These are phyloP conservation scores for Teratosphaeria epicoccoides DNA, from an alignment of 2,329 filamentous ascomycete species.

Conservation along the genomic window DNA sequence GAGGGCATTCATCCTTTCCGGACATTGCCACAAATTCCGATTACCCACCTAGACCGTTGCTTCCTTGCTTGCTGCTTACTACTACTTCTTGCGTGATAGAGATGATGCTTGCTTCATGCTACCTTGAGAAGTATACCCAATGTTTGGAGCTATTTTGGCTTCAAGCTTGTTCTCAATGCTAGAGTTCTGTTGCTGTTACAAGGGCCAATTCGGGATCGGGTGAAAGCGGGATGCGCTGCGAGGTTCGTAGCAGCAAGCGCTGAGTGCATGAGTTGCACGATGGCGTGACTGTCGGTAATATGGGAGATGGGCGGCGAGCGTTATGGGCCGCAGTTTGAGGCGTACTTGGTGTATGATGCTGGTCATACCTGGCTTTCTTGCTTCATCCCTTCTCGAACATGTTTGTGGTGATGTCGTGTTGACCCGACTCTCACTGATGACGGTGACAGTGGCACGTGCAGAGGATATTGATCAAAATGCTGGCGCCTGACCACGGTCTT, in stretches of 20 bases:
- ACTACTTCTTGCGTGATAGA: constrained; percentile 1
- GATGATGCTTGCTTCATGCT: background rate
- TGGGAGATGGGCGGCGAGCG: background rate
- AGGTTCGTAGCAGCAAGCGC: background rate
- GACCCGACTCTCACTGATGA: too few relatives aligned
- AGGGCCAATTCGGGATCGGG: background rate
- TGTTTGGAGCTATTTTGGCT: background rate
- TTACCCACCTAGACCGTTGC: constrained; percentile 6
- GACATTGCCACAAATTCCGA: background rate
- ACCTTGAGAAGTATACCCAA: constrained; percentile 4
- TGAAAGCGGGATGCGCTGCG: background rate
- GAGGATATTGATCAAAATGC: background rate
- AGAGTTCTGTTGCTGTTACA: background rate
- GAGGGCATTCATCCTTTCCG: constrained; percentile 5
- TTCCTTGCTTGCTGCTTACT: constrained; percentile 1
- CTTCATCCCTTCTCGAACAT: background rate
- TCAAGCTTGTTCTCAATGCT: background rate
- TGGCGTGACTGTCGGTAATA: background rate
- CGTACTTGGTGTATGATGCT: background rate
- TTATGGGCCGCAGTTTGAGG: background rate
- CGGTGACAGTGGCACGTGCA: too few relatives aligned
- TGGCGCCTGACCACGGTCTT: background rate
- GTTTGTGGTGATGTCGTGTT: too few relatives aligned
- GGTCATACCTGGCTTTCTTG: background rate
- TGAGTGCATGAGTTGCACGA: background rate